phyloP scores from a whole-genome alignment of 257 asterid species.

The Petrea volubilis region DNA sequence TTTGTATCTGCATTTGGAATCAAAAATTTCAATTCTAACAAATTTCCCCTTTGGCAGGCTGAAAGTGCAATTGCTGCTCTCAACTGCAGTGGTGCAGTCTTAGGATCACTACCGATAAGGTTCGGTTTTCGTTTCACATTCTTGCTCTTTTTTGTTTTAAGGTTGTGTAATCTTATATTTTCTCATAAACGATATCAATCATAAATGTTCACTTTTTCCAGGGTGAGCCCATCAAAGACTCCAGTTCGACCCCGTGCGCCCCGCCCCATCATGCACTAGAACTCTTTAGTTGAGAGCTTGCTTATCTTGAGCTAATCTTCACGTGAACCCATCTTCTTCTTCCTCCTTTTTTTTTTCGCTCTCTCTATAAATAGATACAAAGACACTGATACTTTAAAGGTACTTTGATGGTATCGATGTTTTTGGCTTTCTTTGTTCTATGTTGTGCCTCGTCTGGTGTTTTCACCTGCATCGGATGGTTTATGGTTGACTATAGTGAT shows the following conservation, averaged over 20 bases:
- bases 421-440: conserved; percentile 20
- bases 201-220: conserved; percentile 25
- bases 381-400: conserved; percentile 38
- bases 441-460: conserved; percentile 34
- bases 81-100: conserved; percentile 90
- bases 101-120: conserved; percentile 96
- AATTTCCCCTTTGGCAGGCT: conserved; percentile 57
- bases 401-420: conserved; percentile 44
- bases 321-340: conserved; percentile 28
- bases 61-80: conserved; percentile 98
- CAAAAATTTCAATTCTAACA: neutral
- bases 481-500: conserved; percentile 42
- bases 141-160: neutral
- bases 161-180: neutral
- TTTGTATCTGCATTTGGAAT: neutral
- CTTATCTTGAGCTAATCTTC: conserved; percentile 25
- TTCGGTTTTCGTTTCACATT: conserved; percentile 11
- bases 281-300: conserved; percentile 28
- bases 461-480: conserved; percentile 22
- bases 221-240: conserved; percentile 86
- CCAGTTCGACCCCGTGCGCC: conserved; percentile 72
- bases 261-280: conserved; percentile 58
- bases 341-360: conserved; percentile 17
- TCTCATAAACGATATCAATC: neutral
- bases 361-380: conserved; percentile 30